These are phyloP conservation scores for Penicilliopsis zonata DNA, from an alignment of 495 filamentous ascomycete species.

Conservation along the genomic window DNA sequence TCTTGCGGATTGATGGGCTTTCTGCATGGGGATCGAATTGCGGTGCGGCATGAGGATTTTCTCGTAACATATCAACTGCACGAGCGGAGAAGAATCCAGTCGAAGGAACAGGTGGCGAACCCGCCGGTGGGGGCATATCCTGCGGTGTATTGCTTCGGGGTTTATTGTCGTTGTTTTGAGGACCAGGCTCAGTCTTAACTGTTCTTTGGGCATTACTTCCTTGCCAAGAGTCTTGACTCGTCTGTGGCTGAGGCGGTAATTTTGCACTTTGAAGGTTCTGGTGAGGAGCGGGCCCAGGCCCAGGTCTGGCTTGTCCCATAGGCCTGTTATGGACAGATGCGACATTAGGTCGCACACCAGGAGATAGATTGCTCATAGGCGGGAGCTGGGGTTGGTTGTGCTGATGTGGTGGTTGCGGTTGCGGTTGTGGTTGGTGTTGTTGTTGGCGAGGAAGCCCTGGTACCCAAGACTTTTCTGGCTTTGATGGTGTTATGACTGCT, in stretches of 20 bases:
- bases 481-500: constrained; percentile 27
- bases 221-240: constrained; percentile 4
- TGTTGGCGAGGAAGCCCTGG: constrained; percentile 13
- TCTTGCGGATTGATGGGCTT: constrained; percentile 79
- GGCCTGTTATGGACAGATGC: constrained; percentile 9
- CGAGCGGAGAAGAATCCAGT: constrained; percentile 70
- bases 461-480: constrained; percentile 25
- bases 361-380: too few relatives aligned
- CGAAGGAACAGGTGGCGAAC: constrained; percentile 17
- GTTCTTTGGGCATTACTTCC: constrained; percentile 9
- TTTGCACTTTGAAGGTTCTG: constrained; percentile 14
- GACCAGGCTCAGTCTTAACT: constrained; percentile 16
- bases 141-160: constrained; percentile 14
- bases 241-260: constrained; percentile 8
- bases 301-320: constrained; percentile 9
- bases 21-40: constrained; percentile 74
- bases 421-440: too few relatives aligned
- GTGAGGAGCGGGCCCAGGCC: constrained; percentile 7
- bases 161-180: constrained; percentile 12
- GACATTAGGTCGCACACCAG: too few relatives aligned
- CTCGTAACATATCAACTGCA: constrained; percentile 42
- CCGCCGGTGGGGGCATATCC: constrained; percentile 19
- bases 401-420: too few relatives aligned
- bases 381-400: too few relatives aligned
- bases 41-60: constrained; percentile 31